phyloP scores from a whole-genome alignment of 345 rosid genomes.

The Eucalyptus lansdowneana region DNA sequence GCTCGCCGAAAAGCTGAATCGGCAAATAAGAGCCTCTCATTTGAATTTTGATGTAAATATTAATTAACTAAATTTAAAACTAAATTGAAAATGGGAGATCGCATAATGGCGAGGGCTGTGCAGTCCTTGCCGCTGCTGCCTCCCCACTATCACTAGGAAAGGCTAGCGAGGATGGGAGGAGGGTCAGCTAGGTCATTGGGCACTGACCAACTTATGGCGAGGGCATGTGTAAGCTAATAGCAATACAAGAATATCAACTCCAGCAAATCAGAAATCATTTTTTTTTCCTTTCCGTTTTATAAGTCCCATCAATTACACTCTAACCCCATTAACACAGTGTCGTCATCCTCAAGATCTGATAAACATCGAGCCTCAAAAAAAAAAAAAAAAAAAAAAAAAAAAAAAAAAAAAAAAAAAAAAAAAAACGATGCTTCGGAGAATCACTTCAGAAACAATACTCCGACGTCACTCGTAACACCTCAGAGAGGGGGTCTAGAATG shows the following conservation, averaged over 20 bases:
- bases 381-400: no score
- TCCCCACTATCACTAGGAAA: no score
- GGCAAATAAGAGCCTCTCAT: no score
- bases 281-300: not conserved
- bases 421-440: not conserved
- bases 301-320: not conserved
- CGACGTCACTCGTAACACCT: not conserved
- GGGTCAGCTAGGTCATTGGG: fast-evolving
- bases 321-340: not conserved
- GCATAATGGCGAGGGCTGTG: no score
- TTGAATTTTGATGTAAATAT: no score
- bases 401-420: no score
- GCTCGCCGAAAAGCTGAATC: fast-evolving
- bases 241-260: not conserved
- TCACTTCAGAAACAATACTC: not conserved
- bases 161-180: no score
- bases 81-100: no score
- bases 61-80: no score
- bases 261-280: not conserved
- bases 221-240: not conserved
- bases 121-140: no score
- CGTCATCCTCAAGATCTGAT: not conserved
- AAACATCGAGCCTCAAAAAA: not conserved
- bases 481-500: not conserved
- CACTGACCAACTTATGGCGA: fast-evolving